Base-by-base conservation (phyloP, 495 filamentous ascomycete genomes). In the Aspergillus funiculosus region DNA sequence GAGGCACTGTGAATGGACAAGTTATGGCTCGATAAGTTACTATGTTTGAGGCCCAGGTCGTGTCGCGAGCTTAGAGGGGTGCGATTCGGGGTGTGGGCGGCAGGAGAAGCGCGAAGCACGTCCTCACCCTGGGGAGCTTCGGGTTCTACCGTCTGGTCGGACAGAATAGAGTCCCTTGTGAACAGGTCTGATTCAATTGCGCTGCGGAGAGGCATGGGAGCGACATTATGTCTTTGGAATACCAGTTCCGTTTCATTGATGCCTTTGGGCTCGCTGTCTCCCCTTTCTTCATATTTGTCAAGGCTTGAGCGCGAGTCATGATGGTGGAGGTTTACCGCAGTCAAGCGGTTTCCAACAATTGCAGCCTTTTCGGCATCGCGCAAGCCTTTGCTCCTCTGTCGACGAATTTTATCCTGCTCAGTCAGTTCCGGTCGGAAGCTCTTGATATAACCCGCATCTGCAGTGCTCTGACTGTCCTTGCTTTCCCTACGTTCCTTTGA, bases 161-260 rank as follows among this genome's bases (percentile, higher is more conserved):
- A 90, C 8, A 94, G 71, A 45, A 98, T 86, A 0, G 94, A 97
- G 26, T 85, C 82, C 58, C 92, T 76, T 2, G 92, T 97, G 37
- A 48, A 34, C 10, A 95, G 60, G 19, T 95, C 89, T 0, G 89
- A 94, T 22, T 85, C 77, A 20, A 94, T 77, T 31, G 87, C 86
- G 61, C 89, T 94, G 59, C 80, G 80, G 58, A 94, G 74, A 2
- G 89, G 90, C 82, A 95, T 85, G 1, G 83, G 86, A 9, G 88
- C 80, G n/a, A 78, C 67, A 34, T 75, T 75, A 48, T 78, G 74
- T 64, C 65, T 83, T 64, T 67, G 71, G 69, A 68, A 85, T 60
- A 68, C 79, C 57, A 67, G 77, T 69, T 71, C 83, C 52, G 59
- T 81, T 63, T 72, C 75, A 42, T 81, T 76, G 46, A 77, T 53